Evolutionary conservation across 768 basidiomycete genomes (phyloP), one percentile per base, ranked within the genome.

Genomic region (Gloeostereum incarnatum): DNA sequence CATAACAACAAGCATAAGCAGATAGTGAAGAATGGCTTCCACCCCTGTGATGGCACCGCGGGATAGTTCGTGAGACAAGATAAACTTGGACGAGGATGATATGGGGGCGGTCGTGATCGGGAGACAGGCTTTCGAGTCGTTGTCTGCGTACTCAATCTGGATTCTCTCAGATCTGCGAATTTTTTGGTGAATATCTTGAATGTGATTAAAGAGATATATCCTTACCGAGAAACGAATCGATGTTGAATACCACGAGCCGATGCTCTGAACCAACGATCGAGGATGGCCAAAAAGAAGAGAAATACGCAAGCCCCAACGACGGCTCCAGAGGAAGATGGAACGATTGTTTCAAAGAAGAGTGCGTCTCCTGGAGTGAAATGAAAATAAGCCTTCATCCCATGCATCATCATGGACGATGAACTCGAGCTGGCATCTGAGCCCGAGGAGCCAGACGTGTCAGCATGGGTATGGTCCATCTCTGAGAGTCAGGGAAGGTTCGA

Each of bases 1-100:
- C 51, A 52, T 52, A 36, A 50, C 47, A 17, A 52, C 41, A n/a
- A 52, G 41, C 51, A 52, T 52, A 16, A 52, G 41, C 1, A 52
- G 22, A 36, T 52, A 52, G 23, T 52, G 51, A 8, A 52, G 2
- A 8, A 47, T 50, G 9, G 39, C 20, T 11, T 46, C 44, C 13
- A 48, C 31, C 5, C 46, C 49, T 1, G 46, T 45, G 13, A 48
- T 16, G 17, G 21, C 21, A 7, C 49, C 46, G 29, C 46, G 46
- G 25, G 34, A 32, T 11, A 52, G 39, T 30, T 48, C 46, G 16
- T 50, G 46, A 3, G 51, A 48, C 31, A 52, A 46, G 39, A 50
- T 45, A 42, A 51, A 51, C 5, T 32, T 38, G 3, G 31, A 36
- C 35, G n/a, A n/a, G n/a, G n/a, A n/a, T n/a, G n/a, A n/a, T n/a